Evolutionary conservation across 2,329 filamentous ascomycete species (phyloP).

Genomic region (Aspergillus ibericus): DNA sequence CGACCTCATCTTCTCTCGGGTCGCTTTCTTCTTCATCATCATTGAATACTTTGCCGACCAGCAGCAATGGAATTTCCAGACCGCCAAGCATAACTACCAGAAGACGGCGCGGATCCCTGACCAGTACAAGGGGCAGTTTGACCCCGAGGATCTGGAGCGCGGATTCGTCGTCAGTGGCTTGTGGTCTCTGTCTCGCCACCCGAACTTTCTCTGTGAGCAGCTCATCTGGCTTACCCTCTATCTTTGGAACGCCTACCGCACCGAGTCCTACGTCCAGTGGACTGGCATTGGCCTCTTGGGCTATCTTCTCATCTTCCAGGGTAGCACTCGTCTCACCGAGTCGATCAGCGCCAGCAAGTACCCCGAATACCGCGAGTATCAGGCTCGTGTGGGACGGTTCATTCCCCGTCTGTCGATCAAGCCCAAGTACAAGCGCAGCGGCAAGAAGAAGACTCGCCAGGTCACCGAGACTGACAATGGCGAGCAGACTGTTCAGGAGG

Average conservation of each 20-base stretch:
- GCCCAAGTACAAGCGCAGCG: conserved; percentile 28
- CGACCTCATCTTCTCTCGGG: conserved; percentile 59
- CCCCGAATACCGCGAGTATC: conserved; percentile 81
- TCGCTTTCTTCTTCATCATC: conserved; percentile 59
- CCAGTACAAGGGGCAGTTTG: conserved; percentile 52
- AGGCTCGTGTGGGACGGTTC: conserved; percentile 79
- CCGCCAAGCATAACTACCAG: conserved; percentile 74
- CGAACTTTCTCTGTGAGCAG: conserved; percentile 94
- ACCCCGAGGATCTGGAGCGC: conserved; percentile 76
- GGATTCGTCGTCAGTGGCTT: conserved; percentile 84
- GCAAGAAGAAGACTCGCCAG: conserved; percentile 19
- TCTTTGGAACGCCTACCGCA: conserved; percentile 79
- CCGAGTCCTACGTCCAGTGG: conserved; percentile 74
- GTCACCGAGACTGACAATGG: conserved; percentile 13
- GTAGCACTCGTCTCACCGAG: conserved; percentile 86
- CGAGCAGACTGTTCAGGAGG: conserved; percentile 16
- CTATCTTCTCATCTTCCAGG: conserved; percentile 82
- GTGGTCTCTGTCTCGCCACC: conserved; percentile 86
- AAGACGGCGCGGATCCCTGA: conserved; percentile 69
- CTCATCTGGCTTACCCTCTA: conserved; percentile 85
- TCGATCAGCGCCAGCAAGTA: conserved; percentile 79
- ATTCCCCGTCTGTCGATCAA: conserved; percentile 57
- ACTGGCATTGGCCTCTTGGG: conserved; percentile 66
- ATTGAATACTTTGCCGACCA: conserved; percentile 81
- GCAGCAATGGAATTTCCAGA: conserved; percentile 89